phyloP scores from a whole-genome alignment of 2,329 filamentous ascomycete genomes.

The Emmonsiellopsis sp. region DNA sequence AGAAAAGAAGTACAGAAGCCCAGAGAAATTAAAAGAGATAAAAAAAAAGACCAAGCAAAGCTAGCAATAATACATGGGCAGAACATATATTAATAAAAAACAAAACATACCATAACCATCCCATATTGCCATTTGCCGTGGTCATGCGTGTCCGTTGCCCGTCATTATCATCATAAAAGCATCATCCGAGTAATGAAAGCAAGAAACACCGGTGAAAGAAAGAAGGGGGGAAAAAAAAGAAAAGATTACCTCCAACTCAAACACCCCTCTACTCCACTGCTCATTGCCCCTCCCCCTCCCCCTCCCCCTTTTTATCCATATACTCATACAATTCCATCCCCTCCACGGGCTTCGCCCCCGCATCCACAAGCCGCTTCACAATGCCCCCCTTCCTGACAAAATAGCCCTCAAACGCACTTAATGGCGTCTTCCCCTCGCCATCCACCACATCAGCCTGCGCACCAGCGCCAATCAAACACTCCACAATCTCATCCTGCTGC shows the following conservation, averaged over 20 bases:
- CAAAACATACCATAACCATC: neutral
- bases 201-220: neutral
- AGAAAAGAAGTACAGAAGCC: neutral
- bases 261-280: neutral
- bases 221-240: neutral
- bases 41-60: neutral
- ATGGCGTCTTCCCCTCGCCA: neutral
- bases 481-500: neutral
- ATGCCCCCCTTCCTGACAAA: neutral
- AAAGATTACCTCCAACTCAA: neutral
- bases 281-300: neutral
- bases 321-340: constrained; percentile 1
- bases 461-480: neutral
- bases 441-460: neutral
- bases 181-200: neutral
- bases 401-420: neutral
- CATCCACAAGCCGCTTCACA: constrained; percentile 1
- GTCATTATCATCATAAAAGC: no score
- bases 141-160: no score
- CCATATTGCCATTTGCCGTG: no score
- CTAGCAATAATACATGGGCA: neutral
- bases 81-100: neutral
- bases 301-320: neutral
- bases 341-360: neutral
- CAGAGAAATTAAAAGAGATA: neutral